Base-by-base conservation (phyloP, 345 rosid genomes). In the Citrus cavaleriei region DNA sequence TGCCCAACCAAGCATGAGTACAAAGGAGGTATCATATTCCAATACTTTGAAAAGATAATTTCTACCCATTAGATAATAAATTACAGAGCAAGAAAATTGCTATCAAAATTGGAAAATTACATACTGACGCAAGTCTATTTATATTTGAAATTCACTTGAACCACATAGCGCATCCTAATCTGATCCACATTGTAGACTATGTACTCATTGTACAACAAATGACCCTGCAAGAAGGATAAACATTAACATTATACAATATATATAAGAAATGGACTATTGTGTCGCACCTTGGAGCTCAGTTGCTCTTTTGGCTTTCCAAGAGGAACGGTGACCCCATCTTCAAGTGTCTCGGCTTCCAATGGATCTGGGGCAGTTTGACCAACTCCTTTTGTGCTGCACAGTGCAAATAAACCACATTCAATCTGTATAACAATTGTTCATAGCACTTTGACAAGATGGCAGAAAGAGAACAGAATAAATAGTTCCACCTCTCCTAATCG, bases 121-220 rank as follows among this genome's bases (percentile, higher is more conserved):
- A 2, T 13, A 6, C 28, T 27, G 46, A 51, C 28, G 4, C 28
- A 75, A 28, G 60, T 77, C 34, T 13, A 51, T 38, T 54, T 57
- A 83, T 78, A 91, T 21, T 88, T 89, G 87, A 91, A 93, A 82
- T 90, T 88, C 84, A 91, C 97, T 87, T 90, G 93, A 73, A 94
- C 85, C 72, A 91, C 83, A 46, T 93, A 90, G 18, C 92, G 89
- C 96, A 93, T 90, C 87, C 89, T 86, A 68, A 95, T 93, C 84
- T 91, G 97, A 78, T 88, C 93, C 73, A 91, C 94, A 77, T 89
- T 89, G 93, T 93, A 93, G 38, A 95, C 97, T 38, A 91, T 89
- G 86, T 90, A 95, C 78, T 95, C 97, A 25, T 95, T 93, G 89
- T 90, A 93, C 83, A 81, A 27, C 54, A 94, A 89, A 75, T 78